Conservation (phyloP, 2,329 filamentous ascomycete species). For the Penicillium sp. region DNA sequence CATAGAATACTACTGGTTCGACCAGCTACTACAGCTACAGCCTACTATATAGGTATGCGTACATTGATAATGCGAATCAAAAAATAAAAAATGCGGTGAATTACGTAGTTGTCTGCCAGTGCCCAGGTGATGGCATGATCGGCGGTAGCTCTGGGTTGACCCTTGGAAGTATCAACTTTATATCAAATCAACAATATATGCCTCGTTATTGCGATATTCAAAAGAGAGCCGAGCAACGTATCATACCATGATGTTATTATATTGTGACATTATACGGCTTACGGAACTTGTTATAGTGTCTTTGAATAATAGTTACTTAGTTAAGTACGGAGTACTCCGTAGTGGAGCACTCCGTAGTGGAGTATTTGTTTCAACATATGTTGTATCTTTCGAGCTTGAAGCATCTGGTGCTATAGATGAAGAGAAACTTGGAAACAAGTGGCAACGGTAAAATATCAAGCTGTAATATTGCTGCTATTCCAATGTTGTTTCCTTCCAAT, state of each 20-base stretch:
- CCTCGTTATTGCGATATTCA: neutral
- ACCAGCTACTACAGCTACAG: neutral
- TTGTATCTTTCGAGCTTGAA: neutral
- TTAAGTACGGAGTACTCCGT: too few relatives aligned
- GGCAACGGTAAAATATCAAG: neutral
- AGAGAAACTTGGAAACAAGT: neutral
- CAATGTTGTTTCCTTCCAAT: neutral
- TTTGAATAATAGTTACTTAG: too few relatives aligned
- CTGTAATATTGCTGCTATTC: neutral
- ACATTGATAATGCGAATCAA: too few relatives aligned
- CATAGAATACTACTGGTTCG: neutral
- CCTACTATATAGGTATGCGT: neutral
- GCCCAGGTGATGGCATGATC: conserved; percentile 2
- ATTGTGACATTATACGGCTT: neutral
- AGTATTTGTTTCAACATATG: neutral
- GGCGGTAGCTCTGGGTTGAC: neutral
- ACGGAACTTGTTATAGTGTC: neutral
- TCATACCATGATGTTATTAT: too few relatives aligned
- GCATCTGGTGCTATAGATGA: neutral
- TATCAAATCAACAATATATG: neutral
- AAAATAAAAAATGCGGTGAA: neutral
- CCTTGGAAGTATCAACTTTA: neutral
- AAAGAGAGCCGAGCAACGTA: neutral
- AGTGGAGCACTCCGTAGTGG: neutral
- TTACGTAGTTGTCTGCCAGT: neutral